Evolutionary conservation across 2,329 filamentous ascomycete species (phyloP), one percentile per base, ranked within the genome.

Genomic region (Thielaviopsis musarum): DNA sequence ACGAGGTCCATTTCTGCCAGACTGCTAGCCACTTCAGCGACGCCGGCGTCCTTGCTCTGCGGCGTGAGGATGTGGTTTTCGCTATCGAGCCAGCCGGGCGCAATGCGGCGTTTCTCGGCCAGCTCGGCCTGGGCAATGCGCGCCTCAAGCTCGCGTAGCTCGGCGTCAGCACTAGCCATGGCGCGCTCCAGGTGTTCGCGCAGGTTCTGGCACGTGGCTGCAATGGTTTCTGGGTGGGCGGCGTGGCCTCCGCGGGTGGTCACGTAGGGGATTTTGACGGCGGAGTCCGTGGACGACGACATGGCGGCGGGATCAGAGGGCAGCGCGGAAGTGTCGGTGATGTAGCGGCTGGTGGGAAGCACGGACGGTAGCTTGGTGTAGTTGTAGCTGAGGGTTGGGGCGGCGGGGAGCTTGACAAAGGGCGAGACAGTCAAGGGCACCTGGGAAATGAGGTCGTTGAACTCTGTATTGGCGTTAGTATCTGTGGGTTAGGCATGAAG

Each of bases 371-470:
- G 85, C 12, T 83, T 80, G 69, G 91, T 91, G 79, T 96, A 97
- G 65, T 89, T 95, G 75, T 97, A 97, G 24, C 93, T 91, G 7
- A 98, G 82, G 0, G 91, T 95, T 21, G 91, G 87, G 26, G 91
- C 86, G 30, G 88, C 85, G 12, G 93, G 93, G 34, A 98, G 84
- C 62, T 85, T 87, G 66, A 97, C 82, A 74, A 96, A 96, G 26
- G 93, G 93, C 2, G 91, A 96, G 52, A 97, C 90, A 56, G 90
- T 94, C 59, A 98, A 76, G 30, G 93, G 90, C 49, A 97, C 83
- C 73, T 98, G 93, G 65, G 91, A 87, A 54, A 98, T 83, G 64
- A 96, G 82, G 17, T 86, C 88, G 73, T 96, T 90, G 17, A 89
- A 83, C 64, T 80, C 86, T 89, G 63, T 9, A 58, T 19, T 1